A percentile compares a stretch with the other conserved stretches of the same genome.
Conservation (phyloP, 768 basidiomycete species). For the Mycena polygramma region DNA sequence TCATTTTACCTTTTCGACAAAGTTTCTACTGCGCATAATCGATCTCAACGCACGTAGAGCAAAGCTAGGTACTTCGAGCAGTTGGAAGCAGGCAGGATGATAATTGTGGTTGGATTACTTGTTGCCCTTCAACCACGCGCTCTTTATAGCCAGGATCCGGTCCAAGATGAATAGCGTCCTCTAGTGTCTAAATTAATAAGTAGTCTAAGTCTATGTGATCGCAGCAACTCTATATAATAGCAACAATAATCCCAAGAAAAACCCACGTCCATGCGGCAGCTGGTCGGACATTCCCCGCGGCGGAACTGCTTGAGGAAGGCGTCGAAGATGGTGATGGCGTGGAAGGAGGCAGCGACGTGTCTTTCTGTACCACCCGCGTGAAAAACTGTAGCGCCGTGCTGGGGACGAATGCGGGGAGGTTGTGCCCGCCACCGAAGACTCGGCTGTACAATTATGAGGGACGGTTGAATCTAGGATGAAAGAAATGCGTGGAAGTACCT, state of each 20-base stretch:
- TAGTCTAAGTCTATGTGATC: neutral
- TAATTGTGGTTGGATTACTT: no score
- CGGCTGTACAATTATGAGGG: slow-evolving; percentile 10
- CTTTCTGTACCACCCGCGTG: slow-evolving; percentile 10
- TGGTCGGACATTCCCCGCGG: neutral
- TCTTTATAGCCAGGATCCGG: no score
- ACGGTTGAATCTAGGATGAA: neutral
- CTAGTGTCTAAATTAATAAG: neutral
- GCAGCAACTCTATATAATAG: neutral
- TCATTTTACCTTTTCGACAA: no score
- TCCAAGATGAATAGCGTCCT: no score
- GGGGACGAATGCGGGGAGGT: slow-evolving; percentile 43
- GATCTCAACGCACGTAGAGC: no score
- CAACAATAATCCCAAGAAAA: neutral
- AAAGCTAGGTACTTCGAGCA: no score
- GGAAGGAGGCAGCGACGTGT: neutral
- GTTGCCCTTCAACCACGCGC: no score
- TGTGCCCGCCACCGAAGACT: slow-evolving; percentile 57
- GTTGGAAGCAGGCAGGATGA: no score
- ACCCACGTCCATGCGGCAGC: neutral
- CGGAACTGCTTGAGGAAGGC: neutral
- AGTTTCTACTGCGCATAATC: no score
- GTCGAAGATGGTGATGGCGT: neutral
- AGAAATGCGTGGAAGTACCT: slow-evolving; percentile 46
- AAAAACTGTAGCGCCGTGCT: slow-evolving; percentile 31